Percentiles rank a stretch among this genome's conserved stretches.
Conservation (phyloP, 768 basidiomycete genomes). For the Mycena chlorophos region DNA sequence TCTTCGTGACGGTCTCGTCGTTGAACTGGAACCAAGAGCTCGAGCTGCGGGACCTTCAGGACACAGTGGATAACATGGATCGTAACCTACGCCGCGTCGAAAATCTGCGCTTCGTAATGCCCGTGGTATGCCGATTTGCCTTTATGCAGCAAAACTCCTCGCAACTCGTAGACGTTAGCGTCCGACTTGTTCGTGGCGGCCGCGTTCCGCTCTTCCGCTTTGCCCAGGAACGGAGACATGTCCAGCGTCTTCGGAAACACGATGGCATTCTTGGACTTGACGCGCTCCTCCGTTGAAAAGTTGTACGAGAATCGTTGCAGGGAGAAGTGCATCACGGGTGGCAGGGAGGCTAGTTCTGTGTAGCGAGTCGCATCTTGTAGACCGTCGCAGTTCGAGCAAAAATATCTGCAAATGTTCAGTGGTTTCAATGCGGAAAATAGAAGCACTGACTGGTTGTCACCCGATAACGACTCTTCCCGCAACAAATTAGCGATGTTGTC, state of each 20-base stretch:
- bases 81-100: conserved; percentile 61
- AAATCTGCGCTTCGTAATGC: conserved; percentile 85
- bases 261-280: conserved; percentile 82
- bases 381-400: conserved; percentile 70
- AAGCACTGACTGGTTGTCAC: conserved; percentile 74
- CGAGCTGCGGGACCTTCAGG: conserved; percentile 42
- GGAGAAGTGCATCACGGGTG: conserved; percentile 89
- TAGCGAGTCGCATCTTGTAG: conserved; percentile 81
- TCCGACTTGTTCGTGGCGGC: conserved; percentile 11
- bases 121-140: conserved; percentile 91
- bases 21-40: conserved; percentile 90
- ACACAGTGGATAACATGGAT: neutral
- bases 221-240: conserved; percentile 66
- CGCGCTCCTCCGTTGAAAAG: conserved; percentile 71
- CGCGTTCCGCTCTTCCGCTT: conserved; percentile 25
- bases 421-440: neutral
- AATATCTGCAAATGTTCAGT: conserved; percentile 54
- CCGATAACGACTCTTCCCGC: conserved; percentile 69
- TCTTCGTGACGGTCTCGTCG: conserved; percentile 78
- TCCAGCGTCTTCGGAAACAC: conserved; percentile 74
- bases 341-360: conserved; percentile 67
- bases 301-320: conserved; percentile 93
- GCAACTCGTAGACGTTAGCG: conserved; percentile 69
- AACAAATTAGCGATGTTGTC: conserved; percentile 68
- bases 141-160: conserved; percentile 85